Conservation (phyloP, 805 yeast genomes). For the Suhomyces xylopsoci region DNA sequence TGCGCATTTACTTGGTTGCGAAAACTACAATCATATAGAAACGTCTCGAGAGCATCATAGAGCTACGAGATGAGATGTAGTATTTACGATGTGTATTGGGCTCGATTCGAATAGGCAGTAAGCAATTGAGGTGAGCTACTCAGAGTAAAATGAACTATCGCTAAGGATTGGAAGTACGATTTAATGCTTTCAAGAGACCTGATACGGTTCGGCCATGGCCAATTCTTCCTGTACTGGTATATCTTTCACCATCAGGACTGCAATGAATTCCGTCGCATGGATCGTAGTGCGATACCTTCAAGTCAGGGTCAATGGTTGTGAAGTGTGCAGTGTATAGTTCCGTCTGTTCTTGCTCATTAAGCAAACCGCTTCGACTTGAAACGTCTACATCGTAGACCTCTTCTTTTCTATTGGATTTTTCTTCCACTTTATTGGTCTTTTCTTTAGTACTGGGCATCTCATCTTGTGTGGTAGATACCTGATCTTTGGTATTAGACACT, state of each 20-base stretch:
- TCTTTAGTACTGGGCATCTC: background rate
- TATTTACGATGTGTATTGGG: background rate
- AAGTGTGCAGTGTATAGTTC: constrained; percentile 43
- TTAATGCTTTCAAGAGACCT: background rate
- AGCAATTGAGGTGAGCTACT: background rate
- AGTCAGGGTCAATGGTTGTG: constrained; percentile 19
- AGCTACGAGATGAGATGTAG: background rate
- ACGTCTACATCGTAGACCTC: constrained; percentile 13
- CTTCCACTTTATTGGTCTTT: background rate
- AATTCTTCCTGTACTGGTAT: background rate
- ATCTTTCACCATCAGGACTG: background rate
- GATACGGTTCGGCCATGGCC: background rate
- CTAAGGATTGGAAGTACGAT: background rate
- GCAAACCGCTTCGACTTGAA: constrained; percentile 36
- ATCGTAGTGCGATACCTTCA: constrained; percentile 6
- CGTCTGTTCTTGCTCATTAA: constrained; percentile 33
- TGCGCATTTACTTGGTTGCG: background rate
- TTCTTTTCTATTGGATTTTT: constrained; percentile 8
- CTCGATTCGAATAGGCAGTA: too few relatives aligned
- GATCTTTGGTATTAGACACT: too few relatives aligned
- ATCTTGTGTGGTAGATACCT: too few relatives aligned
- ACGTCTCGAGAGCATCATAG: too few relatives aligned
- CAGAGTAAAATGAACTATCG: background rate
- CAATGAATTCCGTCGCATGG: constrained; percentile 7
- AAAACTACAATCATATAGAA: background rate